These are phyloP conservation scores for Naganishia albida DNA, from an alignment of 1,284 basidiomycete genomes.

Conservation along the genomic window DNA sequence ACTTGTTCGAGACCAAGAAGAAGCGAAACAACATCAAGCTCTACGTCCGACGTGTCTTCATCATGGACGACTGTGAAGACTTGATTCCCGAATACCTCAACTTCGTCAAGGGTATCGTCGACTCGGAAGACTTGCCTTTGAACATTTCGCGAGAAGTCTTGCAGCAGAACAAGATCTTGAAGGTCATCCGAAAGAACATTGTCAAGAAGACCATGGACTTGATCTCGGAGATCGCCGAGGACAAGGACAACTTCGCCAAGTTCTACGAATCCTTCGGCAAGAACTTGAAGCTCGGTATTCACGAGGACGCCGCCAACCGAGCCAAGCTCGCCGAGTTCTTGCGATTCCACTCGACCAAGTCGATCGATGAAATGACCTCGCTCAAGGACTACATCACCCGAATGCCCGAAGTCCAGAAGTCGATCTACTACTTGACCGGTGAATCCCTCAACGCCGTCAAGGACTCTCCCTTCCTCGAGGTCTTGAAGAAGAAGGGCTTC, in stretches of 20 bases:
- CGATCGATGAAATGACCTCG: slow-evolving; percentile 86
- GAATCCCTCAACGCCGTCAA: slow-evolving; percentile 88
- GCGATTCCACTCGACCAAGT: slow-evolving; percentile 97
- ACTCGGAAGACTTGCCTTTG: slow-evolving; percentile 98
- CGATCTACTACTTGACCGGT: slow-evolving; percentile 99
- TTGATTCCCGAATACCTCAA: slow-evolving; percentile 99
- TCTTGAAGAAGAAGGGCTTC: slow-evolving; percentile 99
- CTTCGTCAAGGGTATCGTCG: slow-evolving; percentile 99
- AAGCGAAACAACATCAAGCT: slow-evolving; percentile 99
- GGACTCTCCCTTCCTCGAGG: slow-evolving; percentile 98
- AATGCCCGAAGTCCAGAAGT: slow-evolving; percentile 99
- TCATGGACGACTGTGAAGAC: slow-evolving; percentile 99
- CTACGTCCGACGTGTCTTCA: slow-evolving; percentile 99
- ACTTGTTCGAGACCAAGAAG: slow-evolving; percentile 99
- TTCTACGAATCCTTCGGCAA: slow-evolving; percentile 93
- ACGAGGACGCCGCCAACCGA: slow-evolving; percentile 98
- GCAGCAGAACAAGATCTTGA: slow-evolving; percentile 99
- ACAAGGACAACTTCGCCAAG: slow-evolving; percentile 99
- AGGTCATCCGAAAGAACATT: slow-evolving; percentile 93
- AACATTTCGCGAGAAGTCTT: slow-evolving; percentile 99
- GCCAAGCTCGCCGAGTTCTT: slow-evolving; percentile 99
- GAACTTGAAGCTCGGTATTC: slow-evolving; percentile 98
- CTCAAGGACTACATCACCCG: slow-evolving; percentile 99
- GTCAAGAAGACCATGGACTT: slow-evolving; percentile 98
- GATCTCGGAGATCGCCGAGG: slow-evolving; percentile 94